Conservation (phyloP, 208 protist species). For the Tritrichomonas musculus region DNA sequence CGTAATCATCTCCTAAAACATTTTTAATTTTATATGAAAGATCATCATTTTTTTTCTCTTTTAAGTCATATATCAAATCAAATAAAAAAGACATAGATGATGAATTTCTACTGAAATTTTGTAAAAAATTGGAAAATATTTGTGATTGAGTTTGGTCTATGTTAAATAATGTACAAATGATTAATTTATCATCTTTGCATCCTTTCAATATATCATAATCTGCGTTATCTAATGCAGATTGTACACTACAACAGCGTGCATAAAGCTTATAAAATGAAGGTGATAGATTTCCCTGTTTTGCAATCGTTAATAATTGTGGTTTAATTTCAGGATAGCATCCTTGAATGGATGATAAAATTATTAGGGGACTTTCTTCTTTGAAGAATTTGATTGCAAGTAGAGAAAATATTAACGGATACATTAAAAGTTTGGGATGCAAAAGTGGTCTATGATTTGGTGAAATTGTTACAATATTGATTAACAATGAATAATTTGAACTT, state of each 20-base stretch:
- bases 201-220: not conserved
- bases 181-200: not conserved
- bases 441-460: not conserved
- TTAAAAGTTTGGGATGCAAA: not conserved
- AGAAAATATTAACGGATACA: not conserved
- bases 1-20: not conserved
- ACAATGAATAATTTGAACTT: not conserved
- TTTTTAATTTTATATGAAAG: not conserved
- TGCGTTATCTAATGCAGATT: not conserved
- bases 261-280: not conserved
- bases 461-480: not conserved
- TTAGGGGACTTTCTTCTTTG: not conserved
- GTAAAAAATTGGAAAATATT: not conserved
- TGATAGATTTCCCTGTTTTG: not conserved
- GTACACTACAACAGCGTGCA: not conserved
- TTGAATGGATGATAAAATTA: not conserved
- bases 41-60: not conserved
- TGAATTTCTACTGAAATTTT: not conserved
- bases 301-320: not conserved
- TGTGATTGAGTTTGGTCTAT: not conserved
- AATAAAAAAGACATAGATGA: not conserved
- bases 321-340: not conserved
- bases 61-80: not conserved
- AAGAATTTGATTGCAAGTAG: not conserved
- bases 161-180: not conserved